phyloP scores from a whole-genome alignment of 192 early-diverging fungal species.

The Linnemannia hyalina region DNA sequence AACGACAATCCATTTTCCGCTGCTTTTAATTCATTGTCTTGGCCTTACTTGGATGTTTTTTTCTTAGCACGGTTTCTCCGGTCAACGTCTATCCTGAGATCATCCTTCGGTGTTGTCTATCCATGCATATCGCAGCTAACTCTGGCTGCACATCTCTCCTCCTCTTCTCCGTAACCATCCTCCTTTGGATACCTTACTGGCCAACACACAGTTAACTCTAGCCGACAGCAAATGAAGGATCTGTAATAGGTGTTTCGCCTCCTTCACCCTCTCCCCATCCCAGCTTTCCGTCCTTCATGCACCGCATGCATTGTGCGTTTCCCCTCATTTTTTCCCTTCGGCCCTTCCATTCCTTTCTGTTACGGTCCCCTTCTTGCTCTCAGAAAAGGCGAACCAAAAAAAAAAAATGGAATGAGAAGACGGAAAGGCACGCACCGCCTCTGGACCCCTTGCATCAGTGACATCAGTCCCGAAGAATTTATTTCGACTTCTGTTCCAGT shows the following conservation, averaged over 20 bases:
- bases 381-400: neutral
- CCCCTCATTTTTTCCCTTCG: neutral
- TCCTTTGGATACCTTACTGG: neutral
- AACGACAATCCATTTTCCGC: neutral
- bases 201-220: neutral
- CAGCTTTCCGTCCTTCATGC: neutral
- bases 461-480: neutral
- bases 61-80: neutral
- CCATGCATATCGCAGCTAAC: neutral
- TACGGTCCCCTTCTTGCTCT: neutral
- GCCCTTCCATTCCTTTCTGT: neutral
- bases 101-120: neutral
- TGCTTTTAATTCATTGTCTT: neutral
- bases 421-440: neutral
- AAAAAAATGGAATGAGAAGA: neutral
- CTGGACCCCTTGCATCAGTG: neutral
- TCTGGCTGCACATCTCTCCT: neutral
- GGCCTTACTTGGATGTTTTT: neutral
- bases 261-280: neutral
- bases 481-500: neutral
- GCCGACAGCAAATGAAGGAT: neutral
- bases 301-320: neutral
- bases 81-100: neutral
- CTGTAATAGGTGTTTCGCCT: neutral
- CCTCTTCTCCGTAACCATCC: neutral